These are phyloP conservation scores for Drechslerella dactyloides DNA, from an alignment of 2,329 filamentous ascomycete genomes.

Conservation along the genomic window DNA sequence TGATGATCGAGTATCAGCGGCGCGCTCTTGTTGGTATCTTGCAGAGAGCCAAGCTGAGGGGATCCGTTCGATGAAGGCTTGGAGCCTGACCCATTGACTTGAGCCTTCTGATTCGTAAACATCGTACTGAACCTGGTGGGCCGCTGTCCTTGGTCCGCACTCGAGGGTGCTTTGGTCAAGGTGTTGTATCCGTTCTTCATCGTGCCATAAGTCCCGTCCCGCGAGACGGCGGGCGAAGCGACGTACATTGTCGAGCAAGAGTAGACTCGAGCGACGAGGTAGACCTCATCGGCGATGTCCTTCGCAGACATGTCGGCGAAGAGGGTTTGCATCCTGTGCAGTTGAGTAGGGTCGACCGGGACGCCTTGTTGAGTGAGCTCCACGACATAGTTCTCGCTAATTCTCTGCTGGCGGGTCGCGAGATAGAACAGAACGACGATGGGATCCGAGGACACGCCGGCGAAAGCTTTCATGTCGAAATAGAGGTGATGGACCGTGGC, in stretches of 20 bases:
- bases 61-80: constrained; percentile 35
- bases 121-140: constrained; percentile 46
- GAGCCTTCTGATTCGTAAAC: constrained; percentile 39
- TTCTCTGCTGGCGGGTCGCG: constrained; percentile 70
- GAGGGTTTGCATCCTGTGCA: constrained; percentile 77
- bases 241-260: constrained; percentile 57
- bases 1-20: constrained; percentile 35
- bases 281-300: constrained; percentile 78
- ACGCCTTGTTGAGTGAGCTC: constrained; percentile 77
- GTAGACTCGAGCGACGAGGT: constrained; percentile 81
- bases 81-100: background rate
- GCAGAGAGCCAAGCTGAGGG: constrained; percentile 37
- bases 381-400: constrained; percentile 84
- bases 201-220: constrained; percentile 46
- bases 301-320: constrained; percentile 83
- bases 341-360: constrained; percentile 69
- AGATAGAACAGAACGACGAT: constrained; percentile 79
- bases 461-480: constrained; percentile 82
- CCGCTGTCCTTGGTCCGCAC: constrained; percentile 18
- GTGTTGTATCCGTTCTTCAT: constrained; percentile 42
- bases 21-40: constrained; percentile 35
- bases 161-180: constrained; percentile 23
- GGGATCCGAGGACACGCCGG: constrained; percentile 75
- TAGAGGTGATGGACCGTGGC: constrained; percentile 79
- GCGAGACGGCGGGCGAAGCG: constrained; percentile 59